phyloP scores from a whole-genome alignment of 2,329 filamentous ascomycete species.

The Drechslera avenae region DNA sequence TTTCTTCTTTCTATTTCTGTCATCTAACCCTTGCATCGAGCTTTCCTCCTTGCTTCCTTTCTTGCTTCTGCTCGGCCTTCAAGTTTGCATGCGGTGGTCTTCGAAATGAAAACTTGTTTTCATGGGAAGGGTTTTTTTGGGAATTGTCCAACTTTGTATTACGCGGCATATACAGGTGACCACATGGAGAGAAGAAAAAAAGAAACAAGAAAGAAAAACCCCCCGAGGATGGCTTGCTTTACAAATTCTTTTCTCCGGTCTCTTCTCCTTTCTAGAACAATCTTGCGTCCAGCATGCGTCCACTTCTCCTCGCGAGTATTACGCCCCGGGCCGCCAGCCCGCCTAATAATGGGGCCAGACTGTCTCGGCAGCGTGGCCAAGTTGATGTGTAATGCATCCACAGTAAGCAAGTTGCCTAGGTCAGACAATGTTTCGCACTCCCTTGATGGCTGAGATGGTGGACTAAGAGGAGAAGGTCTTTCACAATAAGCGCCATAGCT shows the following conservation, averaged over 20 bases:
- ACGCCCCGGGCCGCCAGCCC: conserved; percentile 1
- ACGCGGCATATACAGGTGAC: background rate
- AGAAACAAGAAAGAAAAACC: background rate
- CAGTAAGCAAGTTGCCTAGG: background rate
- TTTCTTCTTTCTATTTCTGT: background rate
- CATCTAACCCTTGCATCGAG: background rate
- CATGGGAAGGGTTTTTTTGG: no score
- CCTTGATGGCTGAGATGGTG: background rate
- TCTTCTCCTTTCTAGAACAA: background rate
- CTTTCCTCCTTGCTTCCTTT: background rate
- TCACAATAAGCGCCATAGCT: conserved; percentile 12
- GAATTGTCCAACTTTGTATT: background rate
- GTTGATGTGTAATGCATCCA: background rate
- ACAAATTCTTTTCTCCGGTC: background rate
- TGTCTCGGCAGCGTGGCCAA: background rate
- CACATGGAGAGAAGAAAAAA: background rate
- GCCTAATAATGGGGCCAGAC: background rate
- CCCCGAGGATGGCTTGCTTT: background rate
- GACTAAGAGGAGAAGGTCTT: background rate
- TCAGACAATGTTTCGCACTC: background rate
- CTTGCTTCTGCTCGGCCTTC: background rate
- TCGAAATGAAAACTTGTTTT: background rate
- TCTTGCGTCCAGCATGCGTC: background rate
- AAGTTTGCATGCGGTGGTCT: background rate
- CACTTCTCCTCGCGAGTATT: background rate